phyloP scores from a whole-genome alignment of 192 early-diverging fungal genomes.

The Dissophora globulifera region DNA sequence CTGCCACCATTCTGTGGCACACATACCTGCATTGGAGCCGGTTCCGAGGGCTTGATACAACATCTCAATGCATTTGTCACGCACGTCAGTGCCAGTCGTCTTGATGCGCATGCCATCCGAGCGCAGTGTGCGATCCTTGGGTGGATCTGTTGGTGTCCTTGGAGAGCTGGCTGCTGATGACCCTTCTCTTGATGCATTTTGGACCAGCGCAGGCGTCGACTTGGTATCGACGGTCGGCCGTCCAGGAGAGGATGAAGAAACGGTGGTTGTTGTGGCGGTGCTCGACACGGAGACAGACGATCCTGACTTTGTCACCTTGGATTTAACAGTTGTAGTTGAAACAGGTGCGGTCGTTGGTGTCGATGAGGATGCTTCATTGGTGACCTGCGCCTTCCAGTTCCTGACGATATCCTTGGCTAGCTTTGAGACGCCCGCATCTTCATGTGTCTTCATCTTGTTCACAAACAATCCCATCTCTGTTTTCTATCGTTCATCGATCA shows the following conservation, averaged over 20 bases:
- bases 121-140: slow-evolving; percentile 65
- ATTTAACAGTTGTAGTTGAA: slow-evolving; percentile 14
- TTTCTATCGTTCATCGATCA: slow-evolving; percentile 53
- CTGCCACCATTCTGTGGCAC: neutral
- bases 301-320: slow-evolving; percentile 8
- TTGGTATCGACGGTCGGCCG: slow-evolving; percentile 35
- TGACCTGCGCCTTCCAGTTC: slow-evolving; percentile 87
- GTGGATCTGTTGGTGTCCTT: slow-evolving; percentile 55
- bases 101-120: slow-evolving; percentile 64
- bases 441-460: slow-evolving; percentile 75
- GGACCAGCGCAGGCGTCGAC: slow-evolving; percentile 13
- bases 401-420: slow-evolving; percentile 77
- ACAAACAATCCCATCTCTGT: slow-evolving; percentile 85
- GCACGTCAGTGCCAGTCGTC: slow-evolving; percentile 67
- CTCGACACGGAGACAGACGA: slow-evolving; percentile 8
- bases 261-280: neutral
- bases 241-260: slow-evolving; percentile 5
- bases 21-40: slow-evolving; percentile 63
- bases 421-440: slow-evolving; percentile 64
- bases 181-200: slow-evolving; percentile 15
- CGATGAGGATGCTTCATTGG: slow-evolving; percentile 31
- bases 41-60: slow-evolving; percentile 81
- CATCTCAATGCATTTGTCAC: slow-evolving; percentile 85
- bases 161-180: slow-evolving; percentile 43
- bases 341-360: slow-evolving; percentile 52